phyloP scores from a whole-genome alignment of 768 basidiomycete genomes.

The Leccinellum luteum region DNA sequence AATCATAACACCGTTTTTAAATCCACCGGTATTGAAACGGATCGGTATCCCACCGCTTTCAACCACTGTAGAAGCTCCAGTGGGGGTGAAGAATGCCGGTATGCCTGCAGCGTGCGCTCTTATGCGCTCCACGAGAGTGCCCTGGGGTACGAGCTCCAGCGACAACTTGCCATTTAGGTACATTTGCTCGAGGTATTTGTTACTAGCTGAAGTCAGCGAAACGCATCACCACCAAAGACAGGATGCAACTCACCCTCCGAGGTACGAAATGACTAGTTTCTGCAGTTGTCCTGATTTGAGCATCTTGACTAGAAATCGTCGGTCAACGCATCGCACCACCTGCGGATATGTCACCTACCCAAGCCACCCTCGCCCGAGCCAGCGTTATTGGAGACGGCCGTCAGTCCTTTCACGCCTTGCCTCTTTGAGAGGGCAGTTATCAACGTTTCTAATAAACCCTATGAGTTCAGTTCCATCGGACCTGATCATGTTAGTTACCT shows the following conservation, averaged over 20 bases:
- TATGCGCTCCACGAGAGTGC: slow-evolving; percentile 83
- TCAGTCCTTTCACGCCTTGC: slow-evolving; percentile 65
- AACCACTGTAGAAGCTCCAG: slow-evolving; percentile 76
- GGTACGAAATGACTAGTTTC: slow-evolving; percentile 84
- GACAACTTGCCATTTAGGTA: slow-evolving; percentile 81
- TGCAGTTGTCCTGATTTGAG: slow-evolving; percentile 70
- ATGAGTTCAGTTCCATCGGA: not conserved
- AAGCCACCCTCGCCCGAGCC: slow-evolving; percentile 68
- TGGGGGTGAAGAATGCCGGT: slow-evolving; percentile 87
- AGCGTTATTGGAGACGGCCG: slow-evolving; percentile 84
- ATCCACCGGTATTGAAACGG: slow-evolving; percentile 72
- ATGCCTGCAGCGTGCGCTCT: slow-evolving; percentile 92
- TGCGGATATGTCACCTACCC: slow-evolving; percentile 38
- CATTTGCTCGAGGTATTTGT: slow-evolving; percentile 77
- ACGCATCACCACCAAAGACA: not conserved
- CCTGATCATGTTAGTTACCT: slow-evolving; percentile 39
- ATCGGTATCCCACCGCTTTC: slow-evolving; percentile 75
- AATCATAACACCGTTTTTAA: slow-evolving; percentile 63
- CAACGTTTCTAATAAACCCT: slow-evolving; percentile 57
- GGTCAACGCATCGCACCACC: not conserved
- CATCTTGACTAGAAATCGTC: slow-evolving; percentile 53
- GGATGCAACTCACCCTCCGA: slow-evolving; percentile 57
- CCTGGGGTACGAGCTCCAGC: slow-evolving; percentile 87
- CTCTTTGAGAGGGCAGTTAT: slow-evolving; percentile 72
- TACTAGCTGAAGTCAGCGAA: slow-evolving; percentile 39